Evolutionary conservation across 2,329 filamentous ascomycete species (phyloP).

Genomic region (Aspergillus sp.): DNA sequence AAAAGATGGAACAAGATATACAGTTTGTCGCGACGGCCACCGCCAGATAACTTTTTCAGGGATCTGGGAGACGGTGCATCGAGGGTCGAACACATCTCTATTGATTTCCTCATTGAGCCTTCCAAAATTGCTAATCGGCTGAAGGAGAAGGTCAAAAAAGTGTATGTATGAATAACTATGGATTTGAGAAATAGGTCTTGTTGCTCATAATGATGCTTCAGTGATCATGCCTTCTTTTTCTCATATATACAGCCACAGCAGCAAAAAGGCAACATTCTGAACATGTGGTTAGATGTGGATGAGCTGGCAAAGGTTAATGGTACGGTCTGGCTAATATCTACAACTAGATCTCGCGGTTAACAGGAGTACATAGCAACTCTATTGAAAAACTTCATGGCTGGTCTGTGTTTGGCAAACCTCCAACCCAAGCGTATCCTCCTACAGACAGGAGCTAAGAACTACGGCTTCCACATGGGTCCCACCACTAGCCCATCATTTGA

Average conservation of each 20-base stretch:
- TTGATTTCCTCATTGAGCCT: constrained; percentile 30
- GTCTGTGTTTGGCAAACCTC: not conserved
- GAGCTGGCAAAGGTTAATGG: constrained; percentile 46
- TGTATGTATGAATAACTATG: too few species aligned
- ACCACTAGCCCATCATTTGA: constrained; percentile 42
- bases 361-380: constrained; percentile 18
- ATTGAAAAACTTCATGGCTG: constrained; percentile 44
- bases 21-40: constrained; percentile 44
- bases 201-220: too few species aligned
- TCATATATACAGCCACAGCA: constrained; percentile 51
- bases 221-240: constrained; percentile 51
- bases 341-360: too few species aligned
- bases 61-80: constrained; percentile 28
- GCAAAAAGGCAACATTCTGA: constrained; percentile 37
- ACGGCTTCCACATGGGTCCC: constrained; percentile 47
- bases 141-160: constrained; percentile 19
- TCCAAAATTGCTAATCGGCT: constrained; percentile 22
- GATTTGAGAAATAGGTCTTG: too few species aligned
- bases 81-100: constrained; percentile 39
- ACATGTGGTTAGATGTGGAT: constrained; percentile 48
- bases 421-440: constrained; percentile 44
- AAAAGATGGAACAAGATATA: constrained; percentile 51
- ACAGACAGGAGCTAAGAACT: constrained; percentile 52
- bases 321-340: too few species aligned
- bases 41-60: too few species aligned